These are phyloP conservation scores for Mucor ambiguus DNA, from an alignment of 371 early-diverging fungal genomes.

Conservation along the genomic window DNA sequence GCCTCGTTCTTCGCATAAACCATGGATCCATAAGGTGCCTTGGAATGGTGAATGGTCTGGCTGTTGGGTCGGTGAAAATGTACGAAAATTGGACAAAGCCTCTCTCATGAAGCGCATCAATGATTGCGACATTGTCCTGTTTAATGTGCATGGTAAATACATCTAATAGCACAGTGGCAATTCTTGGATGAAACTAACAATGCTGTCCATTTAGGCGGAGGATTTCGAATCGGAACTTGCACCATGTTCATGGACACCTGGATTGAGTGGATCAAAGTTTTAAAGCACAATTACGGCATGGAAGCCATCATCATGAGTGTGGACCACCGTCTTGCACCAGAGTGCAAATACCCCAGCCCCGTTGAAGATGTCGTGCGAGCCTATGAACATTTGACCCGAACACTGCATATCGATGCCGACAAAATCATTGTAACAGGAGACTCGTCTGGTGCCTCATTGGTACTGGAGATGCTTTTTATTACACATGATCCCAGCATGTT, in stretches of 20 bases:
- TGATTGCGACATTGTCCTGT: constrained; percentile 40
- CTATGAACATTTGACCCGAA: constrained; percentile 37
- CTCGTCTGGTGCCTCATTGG: constrained; percentile 37
- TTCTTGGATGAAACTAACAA: background rate
- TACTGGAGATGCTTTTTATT: constrained; percentile 42
- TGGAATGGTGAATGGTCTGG: constrained; percentile 44
- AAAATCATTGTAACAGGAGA: constrained; percentile 45
- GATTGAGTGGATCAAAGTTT: constrained; percentile 41
- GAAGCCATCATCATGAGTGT: constrained; percentile 48
- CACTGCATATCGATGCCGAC: constrained; percentile 25
- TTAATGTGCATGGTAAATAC: constrained; percentile 43
- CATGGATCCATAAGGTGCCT: constrained; percentile 46
- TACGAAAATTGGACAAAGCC: constrained; percentile 23
- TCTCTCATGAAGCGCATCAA: constrained; percentile 29
- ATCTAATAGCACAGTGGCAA: background rate
- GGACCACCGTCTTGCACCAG: constrained; percentile 46
- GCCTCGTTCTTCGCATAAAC: constrained; percentile 40
- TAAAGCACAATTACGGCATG: constrained; percentile 37
- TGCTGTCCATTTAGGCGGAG: constrained; percentile 29
- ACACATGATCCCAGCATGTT: constrained; percentile 49
- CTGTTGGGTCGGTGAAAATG: constrained; percentile 49
- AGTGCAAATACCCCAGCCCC: constrained; percentile 44
- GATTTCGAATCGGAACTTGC: constrained; percentile 41
- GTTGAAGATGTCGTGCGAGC: constrained; percentile 48
- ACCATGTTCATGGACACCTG: constrained; percentile 47